Conservation (phyloP, 495 filamentous ascomycete genomes). For the Chaetomium cochliodes region DNA sequence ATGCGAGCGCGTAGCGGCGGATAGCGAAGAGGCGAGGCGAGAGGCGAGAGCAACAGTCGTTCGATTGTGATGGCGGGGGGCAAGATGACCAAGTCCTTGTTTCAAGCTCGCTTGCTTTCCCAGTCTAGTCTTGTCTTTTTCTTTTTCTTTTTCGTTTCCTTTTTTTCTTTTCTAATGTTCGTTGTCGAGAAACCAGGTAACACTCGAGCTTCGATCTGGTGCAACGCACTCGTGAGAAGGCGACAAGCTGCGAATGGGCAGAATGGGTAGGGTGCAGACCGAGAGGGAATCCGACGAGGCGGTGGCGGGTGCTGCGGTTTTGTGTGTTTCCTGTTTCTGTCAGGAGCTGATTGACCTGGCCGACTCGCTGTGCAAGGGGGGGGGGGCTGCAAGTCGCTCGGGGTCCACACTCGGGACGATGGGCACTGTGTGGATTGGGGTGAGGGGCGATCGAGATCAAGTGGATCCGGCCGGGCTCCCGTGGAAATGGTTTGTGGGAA, state of each 20-base stretch:
- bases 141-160: background rate
- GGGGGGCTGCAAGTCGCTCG: conserved; percentile 20
- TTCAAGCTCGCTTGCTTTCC: background rate
- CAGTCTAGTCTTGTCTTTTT: background rate
- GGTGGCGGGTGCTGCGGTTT: conserved; percentile 25
- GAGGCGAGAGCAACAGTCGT: background rate
- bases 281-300: conserved; percentile 5
- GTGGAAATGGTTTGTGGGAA: conserved; percentile 31
- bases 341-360: conserved; percentile 17
- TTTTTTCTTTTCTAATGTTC: background rate
- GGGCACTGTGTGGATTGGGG: conserved; percentile 21
- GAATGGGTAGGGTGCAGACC: conserved; percentile 1
- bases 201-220: conserved; percentile 4
- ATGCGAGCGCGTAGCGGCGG: conserved; percentile 14
- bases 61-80: background rate
- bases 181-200: conserved; percentile 8
- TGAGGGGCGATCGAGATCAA: conserved; percentile 30
- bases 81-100: background rate
- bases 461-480: conserved; percentile 21
- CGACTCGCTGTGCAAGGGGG: background rate
- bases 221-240: conserved; percentile 2
- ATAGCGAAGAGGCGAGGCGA: background rate
- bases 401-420: conserved; percentile 20
- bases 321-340: conserved; percentile 29
- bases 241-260: background rate